phyloP scores from a whole-genome alignment of 805 yeast species.

The Kodamaea hsintzibuensis region DNA sequence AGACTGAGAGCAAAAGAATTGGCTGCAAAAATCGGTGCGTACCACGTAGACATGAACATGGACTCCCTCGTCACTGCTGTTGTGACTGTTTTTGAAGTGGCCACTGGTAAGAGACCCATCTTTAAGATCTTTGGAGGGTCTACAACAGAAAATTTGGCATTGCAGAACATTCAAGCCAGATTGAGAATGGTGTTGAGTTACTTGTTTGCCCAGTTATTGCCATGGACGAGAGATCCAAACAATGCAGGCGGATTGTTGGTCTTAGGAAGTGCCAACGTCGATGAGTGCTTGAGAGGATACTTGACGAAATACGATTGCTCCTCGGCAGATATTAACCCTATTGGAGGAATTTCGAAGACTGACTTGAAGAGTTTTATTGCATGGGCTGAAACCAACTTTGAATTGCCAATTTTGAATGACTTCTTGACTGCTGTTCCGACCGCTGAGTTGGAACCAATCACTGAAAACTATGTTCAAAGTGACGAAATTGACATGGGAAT shows the following conservation, averaged over 20 bases:
- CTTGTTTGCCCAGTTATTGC: conserved; percentile 88
- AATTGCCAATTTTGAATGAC: conserved; percentile 72
- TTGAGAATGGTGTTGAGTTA: conserved; percentile 93
- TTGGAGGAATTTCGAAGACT: conserved; percentile 97
- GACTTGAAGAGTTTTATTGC: conserved; percentile 84
- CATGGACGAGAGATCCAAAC: conserved; percentile 80
- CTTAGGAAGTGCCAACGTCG: conserved; percentile 95
- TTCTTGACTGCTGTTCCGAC: conserved; percentile 94
- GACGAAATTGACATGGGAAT: conserved; percentile 99
- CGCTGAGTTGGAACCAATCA: conserved; percentile 96
- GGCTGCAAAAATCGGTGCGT: conserved; percentile 76
- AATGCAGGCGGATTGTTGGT: conserved; percentile 79
- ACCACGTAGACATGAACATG: conserved; percentile 91
- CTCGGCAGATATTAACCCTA: conserved; percentile 95
- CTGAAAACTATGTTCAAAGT: conserved; percentile 87
- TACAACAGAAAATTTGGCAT: conserved; percentile 84
- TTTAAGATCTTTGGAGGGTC: conserved; percentile 94
- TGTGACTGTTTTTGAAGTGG: conserved; percentile 73
- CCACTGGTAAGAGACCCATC: conserved; percentile 87
- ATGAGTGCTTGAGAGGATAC: conserved; percentile 93
- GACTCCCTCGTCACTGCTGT: conserved; percentile 78
- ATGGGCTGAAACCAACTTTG: conserved; percentile 69
- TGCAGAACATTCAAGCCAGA: conserved; percentile 96
- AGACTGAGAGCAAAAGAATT: conserved; percentile 77
- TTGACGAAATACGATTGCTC: conserved; percentile 97